Evolutionary conservation across 345 rosid species (phyloP).

Genomic region (Citrus unshiu): DNA sequence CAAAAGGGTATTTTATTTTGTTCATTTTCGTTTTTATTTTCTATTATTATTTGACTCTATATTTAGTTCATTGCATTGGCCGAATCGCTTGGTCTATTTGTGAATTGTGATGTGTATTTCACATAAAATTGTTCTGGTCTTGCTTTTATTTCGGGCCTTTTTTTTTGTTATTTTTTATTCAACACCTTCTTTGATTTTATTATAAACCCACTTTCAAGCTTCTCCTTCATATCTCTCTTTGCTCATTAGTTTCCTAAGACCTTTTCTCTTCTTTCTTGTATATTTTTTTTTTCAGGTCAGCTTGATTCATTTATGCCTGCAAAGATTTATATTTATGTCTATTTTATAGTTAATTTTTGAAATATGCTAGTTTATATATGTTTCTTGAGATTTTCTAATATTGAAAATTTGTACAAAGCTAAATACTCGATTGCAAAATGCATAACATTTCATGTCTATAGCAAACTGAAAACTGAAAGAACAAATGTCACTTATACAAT

Average conservation of each 20-base stretch:
- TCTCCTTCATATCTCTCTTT: not conserved
- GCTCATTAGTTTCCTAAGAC: not conserved
- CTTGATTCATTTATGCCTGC: not conserved
- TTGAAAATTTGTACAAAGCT: not conserved
- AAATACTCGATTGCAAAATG: not conserved
- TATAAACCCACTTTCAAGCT: not conserved
- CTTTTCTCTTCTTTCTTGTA: not conserved
- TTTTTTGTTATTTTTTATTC: not conserved
- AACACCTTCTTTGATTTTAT: not conserved
- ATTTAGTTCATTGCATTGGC: constrained; percentile 10
- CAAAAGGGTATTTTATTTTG: not conserved
- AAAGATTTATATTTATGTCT: too few relatives aligned
- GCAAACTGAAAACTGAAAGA: not conserved
- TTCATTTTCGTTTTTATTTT: not conserved
- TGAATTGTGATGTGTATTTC: constrained; percentile 11
- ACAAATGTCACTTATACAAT: not conserved
- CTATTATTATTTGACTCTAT: not conserved
- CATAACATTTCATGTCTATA: not conserved
- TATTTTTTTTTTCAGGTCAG: not conserved
- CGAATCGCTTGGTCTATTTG: constrained; percentile 10
- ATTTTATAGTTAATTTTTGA: not conserved
- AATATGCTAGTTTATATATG: not conserved
- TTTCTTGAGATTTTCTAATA: not conserved
- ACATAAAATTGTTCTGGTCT: not conserved
- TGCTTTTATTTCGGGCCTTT: constrained; percentile 5